Evolutionary conservation across 352 stramenopile species (phyloP).

Genomic region (Pythium vanterpoolii): DNA sequence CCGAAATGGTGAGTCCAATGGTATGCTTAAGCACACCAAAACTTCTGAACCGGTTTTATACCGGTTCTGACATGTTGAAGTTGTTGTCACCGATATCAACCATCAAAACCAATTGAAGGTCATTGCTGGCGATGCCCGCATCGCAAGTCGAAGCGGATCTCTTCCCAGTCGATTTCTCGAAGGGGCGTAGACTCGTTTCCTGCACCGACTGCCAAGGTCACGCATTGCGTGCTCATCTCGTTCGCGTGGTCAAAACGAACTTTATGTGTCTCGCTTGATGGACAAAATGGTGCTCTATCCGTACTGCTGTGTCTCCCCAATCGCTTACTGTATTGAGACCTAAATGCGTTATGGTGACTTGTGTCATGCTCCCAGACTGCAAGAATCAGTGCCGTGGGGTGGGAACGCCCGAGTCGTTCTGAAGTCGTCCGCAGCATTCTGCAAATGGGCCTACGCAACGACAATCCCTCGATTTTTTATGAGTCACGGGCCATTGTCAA

Average conservation of each 20-base stretch:
- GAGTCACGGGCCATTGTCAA: conserved; percentile 53
- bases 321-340: conserved; percentile 65
- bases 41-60: not conserved
- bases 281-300: conserved; percentile 54
- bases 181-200: no score
- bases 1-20: no score
- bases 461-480: conserved; percentile 72
- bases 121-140: no score
- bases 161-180: no score
- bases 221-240: conserved; percentile 24
- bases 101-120: no score
- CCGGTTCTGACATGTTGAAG: not conserved
- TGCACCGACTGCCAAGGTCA: conserved; percentile 33
- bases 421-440: no score
- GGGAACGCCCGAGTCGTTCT: conserved; percentile 56
- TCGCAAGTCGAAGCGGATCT: no score
- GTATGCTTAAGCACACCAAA: no score
- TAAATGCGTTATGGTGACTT: conserved; percentile 58
- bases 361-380: conserved; percentile 51
- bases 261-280: conserved; percentile 42
- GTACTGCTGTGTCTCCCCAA: conserved; percentile 53
- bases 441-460: no score
- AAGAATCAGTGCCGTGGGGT: conserved; percentile 54
- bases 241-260: conserved; percentile 43
- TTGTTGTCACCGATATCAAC: not conserved